Evolutionary conservation across 139 green algal genomes (phyloP), one percentile per base, ranked within the genome.

Genomic region (Micractinium conductrix): DNA sequence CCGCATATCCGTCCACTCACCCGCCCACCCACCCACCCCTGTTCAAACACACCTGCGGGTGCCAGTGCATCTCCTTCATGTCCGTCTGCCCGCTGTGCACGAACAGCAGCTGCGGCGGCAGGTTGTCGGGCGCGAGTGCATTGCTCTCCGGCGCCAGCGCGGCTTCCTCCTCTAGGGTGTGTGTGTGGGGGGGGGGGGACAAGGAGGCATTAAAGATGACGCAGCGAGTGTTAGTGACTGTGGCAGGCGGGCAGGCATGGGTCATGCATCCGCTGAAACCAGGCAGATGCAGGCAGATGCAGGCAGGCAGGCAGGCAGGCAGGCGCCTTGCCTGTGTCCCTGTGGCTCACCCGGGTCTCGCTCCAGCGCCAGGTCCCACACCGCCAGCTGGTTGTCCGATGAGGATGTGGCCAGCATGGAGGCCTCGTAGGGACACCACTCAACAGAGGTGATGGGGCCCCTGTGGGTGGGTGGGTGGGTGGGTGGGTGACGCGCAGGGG

Each of bases 281-380:
- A n/a, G n/a, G n/a, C n/a, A n/a, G n/a, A n/a, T n/a, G n/a, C n/a
- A n/a, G n/a, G n/a, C n/a, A n/a, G n/a, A n/a, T n/a, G n/a, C n/a
- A n/a, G n/a, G n/a, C n/a, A n/a, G 9, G 58, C 58, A 67, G 58
- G n/a, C 48, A 58, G 14, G 48, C 48, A 58, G 48, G 48, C 48
- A 58, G 14, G 48, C 12, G 14, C 48, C 10, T n/a, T n/a, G n/a
- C n/a, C n/a, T n/a, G n/a, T 8, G 7, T 6, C 70, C 1, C 45
- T 1, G 28, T 35, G 16, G 40, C 76, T 35, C 58, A 82, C 76
- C 76, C n/a, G 96, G 93, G 85, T 99, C 97, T 1, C 96, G 82
- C 91, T 99, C 97, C 88, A 99, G 81, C 14, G 96, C 95, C 75
- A 99, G 86, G 88, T 99, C 97, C 97, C 97, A 99, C 37, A 99